Evolutionary conservation across 345 rosid genomes (phyloP), one percentile per base, ranked within the genome.

Genomic region (Trapa bicornis): DNA sequence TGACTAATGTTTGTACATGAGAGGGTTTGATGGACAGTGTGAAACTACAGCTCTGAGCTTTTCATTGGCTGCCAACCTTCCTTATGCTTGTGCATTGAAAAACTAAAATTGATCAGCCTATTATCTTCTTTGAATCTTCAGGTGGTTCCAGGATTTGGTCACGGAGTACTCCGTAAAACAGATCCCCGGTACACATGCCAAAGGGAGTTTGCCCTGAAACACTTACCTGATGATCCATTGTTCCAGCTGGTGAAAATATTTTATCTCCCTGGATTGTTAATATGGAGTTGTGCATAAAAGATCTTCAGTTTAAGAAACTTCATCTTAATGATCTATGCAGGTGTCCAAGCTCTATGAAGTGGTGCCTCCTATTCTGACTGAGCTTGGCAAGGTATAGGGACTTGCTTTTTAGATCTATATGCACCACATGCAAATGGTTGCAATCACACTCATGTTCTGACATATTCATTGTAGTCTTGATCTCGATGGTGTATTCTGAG

Each of bases 111-210:
- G 1, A 29, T 57, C 10, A 57, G 9, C 37, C 36, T 54, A 32
- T 42, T 37, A 12, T 38, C 35, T 38, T 68, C 68, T 61, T 69
- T 36, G 66, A 69, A 71, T 72, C 36, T 80, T 57, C 79, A 91
- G 99, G 97, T 91, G 72, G 96, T 95, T 64, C 99, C 99, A 14
- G 99, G 99, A 71, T 95, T 76, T 81, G 97, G 97, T 65, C 99
- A 89, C 75, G 97, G 99, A 69, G 99, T 95, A 66, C 68, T 95
- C 77, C 96, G 96, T 64, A 86, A 91, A 73, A 95, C 96, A 37
- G 99, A 95, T 78, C 99, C 97, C 71, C 81, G 97, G 79, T 95
- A 95, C 71, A 83, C 76, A 15, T 95, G 96, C 78, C 97, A 95
- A 77, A 86, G 99, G 77, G 96, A 95, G 80, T 95, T 95, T 82